Evolutionary conservation across 225 moss, liverwort and hornwort species (phyloP).

Genomic region (Marchantia polymorpha): DNA sequence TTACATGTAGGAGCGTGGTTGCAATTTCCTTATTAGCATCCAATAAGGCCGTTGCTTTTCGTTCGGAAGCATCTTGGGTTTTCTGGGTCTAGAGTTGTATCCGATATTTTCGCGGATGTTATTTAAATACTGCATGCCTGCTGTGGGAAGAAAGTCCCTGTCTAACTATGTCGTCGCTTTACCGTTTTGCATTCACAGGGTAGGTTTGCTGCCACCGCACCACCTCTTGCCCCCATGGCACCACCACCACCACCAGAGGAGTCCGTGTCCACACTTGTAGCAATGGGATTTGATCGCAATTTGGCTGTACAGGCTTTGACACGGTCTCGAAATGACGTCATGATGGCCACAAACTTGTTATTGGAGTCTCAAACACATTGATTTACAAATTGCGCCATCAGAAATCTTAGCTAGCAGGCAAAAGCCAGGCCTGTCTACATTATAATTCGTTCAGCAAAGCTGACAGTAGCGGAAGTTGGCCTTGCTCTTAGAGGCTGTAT

Average conservation of each 20-base stretch:
- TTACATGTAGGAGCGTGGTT: not conserved
- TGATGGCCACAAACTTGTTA: slow-evolving; percentile 73
- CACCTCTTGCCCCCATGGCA: slow-evolving; percentile 46
- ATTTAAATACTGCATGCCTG: not conserved
- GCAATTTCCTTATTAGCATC: not conserved
- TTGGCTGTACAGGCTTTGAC: slow-evolving; percentile 82
- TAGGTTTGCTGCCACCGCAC: slow-evolving; percentile 65
- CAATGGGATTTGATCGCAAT: slow-evolving; percentile 83
- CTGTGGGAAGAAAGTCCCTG: not conserved
- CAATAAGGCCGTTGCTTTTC: not conserved
- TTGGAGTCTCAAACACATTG: slow-evolving; percentile 82
- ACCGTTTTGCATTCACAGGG: slow-evolving; percentile 44
- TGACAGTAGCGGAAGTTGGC: slow-evolving; percentile 13
- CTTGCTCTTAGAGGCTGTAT: slow-evolving; percentile 12
- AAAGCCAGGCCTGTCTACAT: not conserved
- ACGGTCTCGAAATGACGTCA: slow-evolving; percentile 67
- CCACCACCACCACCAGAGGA: slow-evolving; percentile 59
- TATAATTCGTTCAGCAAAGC: slow-evolving; percentile 16
- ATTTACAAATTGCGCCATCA: not conserved
- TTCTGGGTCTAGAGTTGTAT: not conserved
- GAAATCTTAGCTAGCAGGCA: not conserved
- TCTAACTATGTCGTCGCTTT: not conserved
- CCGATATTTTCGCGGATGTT: not conserved
- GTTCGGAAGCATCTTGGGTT: not conserved
- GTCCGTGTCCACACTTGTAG: slow-evolving; percentile 66